Conservation (phyloP, 2,329 filamentous ascomycete genomes). For the Sporothrix humicola region DNA sequence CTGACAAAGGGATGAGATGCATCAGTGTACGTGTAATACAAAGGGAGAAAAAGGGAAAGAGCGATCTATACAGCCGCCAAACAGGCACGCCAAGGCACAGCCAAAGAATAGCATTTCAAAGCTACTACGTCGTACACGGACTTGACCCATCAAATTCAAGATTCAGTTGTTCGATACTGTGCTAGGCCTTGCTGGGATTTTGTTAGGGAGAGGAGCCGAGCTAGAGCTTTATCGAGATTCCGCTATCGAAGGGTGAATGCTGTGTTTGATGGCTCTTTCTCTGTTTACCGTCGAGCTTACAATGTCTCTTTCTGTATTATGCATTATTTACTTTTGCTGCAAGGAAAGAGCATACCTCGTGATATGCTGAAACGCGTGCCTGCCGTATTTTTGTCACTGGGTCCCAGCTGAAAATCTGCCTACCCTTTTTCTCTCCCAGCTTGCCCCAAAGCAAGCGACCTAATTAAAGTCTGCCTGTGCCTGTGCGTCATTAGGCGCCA, state of each 20-base stretch:
- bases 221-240: neutral
- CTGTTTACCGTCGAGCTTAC: neutral
- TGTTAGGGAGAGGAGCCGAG: neutral
- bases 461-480: slow-evolving; percentile 21
- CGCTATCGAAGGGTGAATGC: neutral
- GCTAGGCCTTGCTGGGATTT: neutral
- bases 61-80: neutral
- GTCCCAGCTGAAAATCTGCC: slow-evolving; percentile 16
- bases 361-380: neutral
- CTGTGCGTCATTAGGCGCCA: slow-evolving; percentile 20
- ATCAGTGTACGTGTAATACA: neutral
- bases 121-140: neutral
- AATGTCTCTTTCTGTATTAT: neutral
- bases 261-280: neutral
- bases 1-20: slow-evolving; percentile 15
- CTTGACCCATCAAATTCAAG: neutral
- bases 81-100: slow-evolving; percentile 19
- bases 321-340: neutral
- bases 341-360: neutral
- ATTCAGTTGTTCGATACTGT: neutral
- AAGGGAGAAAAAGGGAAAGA: slow-evolving; percentile 22
- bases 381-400: neutral
- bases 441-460: neutral
- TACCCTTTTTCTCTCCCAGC: neutral
- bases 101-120: neutral